A percentile compares a stretch with the other conserved stretches of the same genome.
These are phyloP conservation scores for Coniosporium tulheliwenetii DNA, from an alignment of 2,329 filamentous ascomycete genomes.

Conservation along the genomic window DNA sequence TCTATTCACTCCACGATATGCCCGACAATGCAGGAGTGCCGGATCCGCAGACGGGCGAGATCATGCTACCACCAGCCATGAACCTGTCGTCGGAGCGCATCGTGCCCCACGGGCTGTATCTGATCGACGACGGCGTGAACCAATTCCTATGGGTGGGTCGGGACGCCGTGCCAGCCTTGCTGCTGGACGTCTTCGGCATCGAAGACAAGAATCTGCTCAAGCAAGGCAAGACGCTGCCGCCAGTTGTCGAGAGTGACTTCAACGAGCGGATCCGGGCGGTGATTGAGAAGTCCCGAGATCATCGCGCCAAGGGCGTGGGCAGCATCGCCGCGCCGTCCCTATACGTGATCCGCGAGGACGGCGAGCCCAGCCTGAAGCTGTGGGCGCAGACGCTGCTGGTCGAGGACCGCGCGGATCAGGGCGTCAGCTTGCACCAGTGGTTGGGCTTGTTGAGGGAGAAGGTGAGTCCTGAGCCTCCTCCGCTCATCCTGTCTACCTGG, in stretches of 20 bases:
- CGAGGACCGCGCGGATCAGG: constrained; percentile 88
- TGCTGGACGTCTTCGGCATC: constrained; percentile 81
- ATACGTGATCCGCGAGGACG: constrained; percentile 88
- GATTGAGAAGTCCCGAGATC: constrained; percentile 80
- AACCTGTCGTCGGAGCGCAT: constrained; percentile 83
- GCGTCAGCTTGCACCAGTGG: constrained; percentile 85
- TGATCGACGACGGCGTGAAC: constrained; percentile 93
- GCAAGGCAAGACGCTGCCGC: constrained; percentile 77
- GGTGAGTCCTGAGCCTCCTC: constrained; percentile 37
- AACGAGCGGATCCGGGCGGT: constrained; percentile 87
- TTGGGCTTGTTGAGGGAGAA: constrained; percentile 87
- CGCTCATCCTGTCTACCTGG: constrained; percentile 5
- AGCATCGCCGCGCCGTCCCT: constrained; percentile 87
- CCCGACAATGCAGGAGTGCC: constrained; percentile 80
- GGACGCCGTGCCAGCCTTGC: constrained; percentile 77
- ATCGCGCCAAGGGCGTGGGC: constrained; percentile 72
- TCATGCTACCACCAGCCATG: constrained; percentile 65
- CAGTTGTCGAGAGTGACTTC: constrained; percentile 87
- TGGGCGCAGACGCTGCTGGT: constrained; percentile 96
- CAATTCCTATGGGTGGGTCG: constrained; percentile 96
- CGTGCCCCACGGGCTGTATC: constrained; percentile 78
- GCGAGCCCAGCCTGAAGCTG: constrained; percentile 83
- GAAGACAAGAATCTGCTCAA: constrained; percentile 70
- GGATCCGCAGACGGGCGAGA: constrained; percentile 74
- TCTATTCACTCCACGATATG: constrained; percentile 88